phyloP scores from a whole-genome alignment of 2,329 filamentous ascomycete genomes.

The Nothophoma quercina region DNA sequence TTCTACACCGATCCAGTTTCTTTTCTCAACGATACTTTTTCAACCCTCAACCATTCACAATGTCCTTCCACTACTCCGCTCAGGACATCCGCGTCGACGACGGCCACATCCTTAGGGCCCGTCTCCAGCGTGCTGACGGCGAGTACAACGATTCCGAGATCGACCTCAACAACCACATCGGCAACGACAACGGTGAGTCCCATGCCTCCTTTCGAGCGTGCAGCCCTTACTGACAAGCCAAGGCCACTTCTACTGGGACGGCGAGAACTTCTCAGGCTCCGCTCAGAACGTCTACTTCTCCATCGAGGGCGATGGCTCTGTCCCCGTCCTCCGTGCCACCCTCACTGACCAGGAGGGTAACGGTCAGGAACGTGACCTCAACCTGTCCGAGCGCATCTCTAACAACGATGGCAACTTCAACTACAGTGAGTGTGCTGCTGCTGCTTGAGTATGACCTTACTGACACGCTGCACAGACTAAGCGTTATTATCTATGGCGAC shows the following conservation, averaged over 20 bases:
- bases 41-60: slow-evolving; percentile 15
- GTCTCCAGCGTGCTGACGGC: slow-evolving; percentile 53
- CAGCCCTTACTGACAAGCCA: neutral
- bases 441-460: neutral
- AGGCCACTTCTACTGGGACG: slow-evolving; percentile 58
- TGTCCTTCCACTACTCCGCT: slow-evolving; percentile 59
- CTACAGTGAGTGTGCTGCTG: slow-evolving; percentile 21
- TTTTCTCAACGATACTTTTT: neutral
- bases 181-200: slow-evolving; percentile 59
- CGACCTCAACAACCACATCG: slow-evolving; percentile 60
- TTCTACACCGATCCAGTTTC: neutral
- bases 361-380: slow-evolving; percentile 55
- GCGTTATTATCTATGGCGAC: neutral
- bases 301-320: slow-evolving; percentile 59
- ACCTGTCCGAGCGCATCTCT: slow-evolving; percentile 63
- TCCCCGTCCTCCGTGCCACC: slow-evolving; percentile 62
- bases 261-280: slow-evolving; percentile 56
- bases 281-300: slow-evolving; percentile 58
- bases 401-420: slow-evolving; percentile 58
- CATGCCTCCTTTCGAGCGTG: neutral
- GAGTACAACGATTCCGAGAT: slow-evolving; percentile 56
- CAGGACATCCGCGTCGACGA: slow-evolving; percentile 59
- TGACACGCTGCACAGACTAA: slow-evolving; percentile 8
- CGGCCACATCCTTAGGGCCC: slow-evolving; percentile 58
- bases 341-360: slow-evolving; percentile 57